Evolutionary conservation across 257 asterid species (phyloP).

Genomic region (Capsicum baccatum): DNA sequence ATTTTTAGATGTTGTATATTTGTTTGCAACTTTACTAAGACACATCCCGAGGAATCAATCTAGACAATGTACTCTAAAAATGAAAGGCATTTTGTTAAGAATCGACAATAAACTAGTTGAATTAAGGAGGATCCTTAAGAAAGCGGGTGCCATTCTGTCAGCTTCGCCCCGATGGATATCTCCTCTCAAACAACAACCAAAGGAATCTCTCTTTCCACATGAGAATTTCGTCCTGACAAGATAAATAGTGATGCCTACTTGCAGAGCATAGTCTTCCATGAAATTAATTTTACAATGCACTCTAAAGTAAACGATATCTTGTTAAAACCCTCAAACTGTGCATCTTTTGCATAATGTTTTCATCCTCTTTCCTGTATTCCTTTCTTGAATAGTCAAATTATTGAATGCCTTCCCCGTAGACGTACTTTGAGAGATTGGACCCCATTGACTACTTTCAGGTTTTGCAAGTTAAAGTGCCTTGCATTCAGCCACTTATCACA

Average conservation of each 20-base stretch:
- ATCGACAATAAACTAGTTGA: not conserved
- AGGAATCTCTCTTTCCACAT: too few species aligned
- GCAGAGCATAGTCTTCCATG: too few species aligned
- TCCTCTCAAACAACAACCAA: too few species aligned
- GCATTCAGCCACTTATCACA: not conserved
- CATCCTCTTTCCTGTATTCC: not conserved
- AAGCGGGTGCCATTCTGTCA: too few species aligned
- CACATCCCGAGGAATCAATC: not conserved
- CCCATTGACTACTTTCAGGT: not conserved
- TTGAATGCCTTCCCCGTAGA: not conserved
- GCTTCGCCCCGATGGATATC: too few species aligned
- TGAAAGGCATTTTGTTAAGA: not conserved
- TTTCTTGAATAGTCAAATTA: not conserved
- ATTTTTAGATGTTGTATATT: not conserved
- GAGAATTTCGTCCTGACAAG: too few species aligned
- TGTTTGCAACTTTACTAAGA: not conserved
- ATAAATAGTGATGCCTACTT: too few species aligned
- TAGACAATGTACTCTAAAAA: not conserved
- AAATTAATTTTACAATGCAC: not conserved
- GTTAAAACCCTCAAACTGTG: not conserved
- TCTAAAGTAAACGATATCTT: not conserved
- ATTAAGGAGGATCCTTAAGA: too few species aligned
- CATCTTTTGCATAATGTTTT: not conserved
- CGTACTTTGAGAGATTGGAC: not conserved
- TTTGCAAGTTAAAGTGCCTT: not conserved